These are phyloP conservation scores for Rhizopogon vulgaris DNA, from an alignment of 768 basidiomycete species.

Conservation along the genomic window DNA sequence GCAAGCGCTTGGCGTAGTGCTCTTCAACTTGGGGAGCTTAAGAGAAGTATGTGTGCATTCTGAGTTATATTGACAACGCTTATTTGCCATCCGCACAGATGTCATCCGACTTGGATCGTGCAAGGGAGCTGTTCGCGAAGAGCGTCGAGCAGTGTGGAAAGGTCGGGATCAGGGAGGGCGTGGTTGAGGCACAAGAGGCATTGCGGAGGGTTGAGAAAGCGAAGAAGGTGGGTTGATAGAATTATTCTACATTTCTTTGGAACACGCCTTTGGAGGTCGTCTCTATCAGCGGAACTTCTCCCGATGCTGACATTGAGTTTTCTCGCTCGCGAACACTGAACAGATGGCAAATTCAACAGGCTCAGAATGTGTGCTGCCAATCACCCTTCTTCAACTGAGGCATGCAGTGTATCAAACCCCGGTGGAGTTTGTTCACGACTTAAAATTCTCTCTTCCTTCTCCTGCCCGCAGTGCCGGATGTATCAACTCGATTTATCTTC, in stretches of 20 bases:
- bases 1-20: slow-evolving; percentile 45
- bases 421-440: too few relatives aligned
- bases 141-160: slow-evolving; percentile 26
- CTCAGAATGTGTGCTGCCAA: background rate
- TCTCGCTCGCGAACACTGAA: background rate
- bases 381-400: too few relatives aligned
- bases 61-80: background rate
- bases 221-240: background rate
- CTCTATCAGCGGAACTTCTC: background rate
- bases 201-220: slow-evolving; percentile 22
- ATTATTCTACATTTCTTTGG: background rate
- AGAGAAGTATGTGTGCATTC: slow-evolving; percentile 29
- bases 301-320: background rate
- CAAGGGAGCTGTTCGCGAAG: slow-evolving; percentile 24
- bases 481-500: too few relatives aligned
- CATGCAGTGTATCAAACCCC: too few relatives aligned
- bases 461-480: too few relatives aligned
- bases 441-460: too few relatives aligned
- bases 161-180: slow-evolving; percentile 28
- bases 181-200: slow-evolving; percentile 29
- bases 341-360: background rate
- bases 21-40: slow-evolving; percentile 59
- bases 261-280: background rate
- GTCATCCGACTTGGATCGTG: slow-evolving; percentile 22
- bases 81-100: slow-evolving; percentile 19